Base-by-base conservation (phyloP, 805 yeast genomes). In the Suhomyces xylopsoci region DNA sequence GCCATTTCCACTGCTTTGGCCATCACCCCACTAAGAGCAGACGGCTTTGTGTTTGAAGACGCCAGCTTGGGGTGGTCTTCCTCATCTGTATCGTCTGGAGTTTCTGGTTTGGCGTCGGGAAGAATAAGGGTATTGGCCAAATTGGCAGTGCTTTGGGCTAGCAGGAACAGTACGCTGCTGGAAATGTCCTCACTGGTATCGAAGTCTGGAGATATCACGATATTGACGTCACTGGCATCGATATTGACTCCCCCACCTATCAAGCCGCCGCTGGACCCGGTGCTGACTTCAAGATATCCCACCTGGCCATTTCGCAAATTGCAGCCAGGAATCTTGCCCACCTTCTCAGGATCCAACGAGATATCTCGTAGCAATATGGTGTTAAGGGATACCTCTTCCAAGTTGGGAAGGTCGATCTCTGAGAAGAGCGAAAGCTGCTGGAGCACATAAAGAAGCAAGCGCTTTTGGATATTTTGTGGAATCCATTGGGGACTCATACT, bases 381-480 rank as follows among this genome's bases (percentile, higher is more conserved):
- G 78, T 79, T 66, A 73, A 89, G 70, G 5, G 96, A 85, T 0
- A 92, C 90, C 62, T 74, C 76, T 54, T 90, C 94, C 50, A 92
- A 67, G 63, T 90, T 87, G 17, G 90, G 87, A 17, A 90, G 74
- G 66, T 91, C 96, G 20, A 91, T 80, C 58, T 86, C 88, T 1
- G 96, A 87, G 62, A 92, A 89, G 42, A 92, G 70, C 14, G 92
- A 83, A 44, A 91, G 80, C 67, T 90, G 93, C 64, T 88, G 89
- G 24, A 92, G 78, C 4, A 91, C 82, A 67, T 90, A 90, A 43
- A 88, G 82, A 43, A 92, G 80, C 38, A 91, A 79, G 60, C 96
- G 76, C 69, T 88, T 87, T 62, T 91, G 97, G 42, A 92, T 77
- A 68, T 87, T 88, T 66, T 86, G 93, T 6, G 96, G 93, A 67